A percentile compares a stretch with the other conserved stretches of the same genome.
phyloP scores from a whole-genome alignment of 768 basidiomycete species.

The Russula abietina region DNA sequence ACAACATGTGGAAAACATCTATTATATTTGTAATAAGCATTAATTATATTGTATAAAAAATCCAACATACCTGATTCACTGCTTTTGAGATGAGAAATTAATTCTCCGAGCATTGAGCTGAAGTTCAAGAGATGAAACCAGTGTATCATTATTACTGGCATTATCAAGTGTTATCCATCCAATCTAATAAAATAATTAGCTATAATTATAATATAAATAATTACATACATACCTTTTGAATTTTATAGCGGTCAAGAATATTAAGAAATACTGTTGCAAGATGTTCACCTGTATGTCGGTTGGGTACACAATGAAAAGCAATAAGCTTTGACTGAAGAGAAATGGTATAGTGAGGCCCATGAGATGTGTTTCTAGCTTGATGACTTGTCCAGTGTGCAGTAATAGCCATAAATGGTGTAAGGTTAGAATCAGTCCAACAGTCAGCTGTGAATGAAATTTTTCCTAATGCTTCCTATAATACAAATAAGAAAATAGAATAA shows the following conservation, averaged over 20 bases:
- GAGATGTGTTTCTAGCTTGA: background rate
- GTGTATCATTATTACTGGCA: conserved; percentile 28
- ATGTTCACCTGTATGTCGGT: conserved; percentile 36
- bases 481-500: no score
- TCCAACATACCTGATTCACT: conserved; percentile 20
- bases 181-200: conserved; percentile 30
- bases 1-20: conserved; percentile 27
- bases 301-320: conserved; percentile 35
- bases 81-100: background rate
- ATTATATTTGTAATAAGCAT: conserved; percentile 12
- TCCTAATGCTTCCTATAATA: background rate
- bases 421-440: background rate
- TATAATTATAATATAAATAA: no score
- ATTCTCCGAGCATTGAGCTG: no score
- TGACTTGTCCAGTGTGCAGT: conserved; percentile 33
- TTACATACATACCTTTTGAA: no score
- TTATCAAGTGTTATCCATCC: conserved; percentile 36
- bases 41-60: background rate
- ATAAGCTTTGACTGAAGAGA: conserved; percentile 29
- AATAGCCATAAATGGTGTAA: background rate
- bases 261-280: conserved; percentile 20
- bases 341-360: conserved; percentile 16
- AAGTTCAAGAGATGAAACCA: background rate
- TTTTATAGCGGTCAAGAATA: no score
- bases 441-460: background rate